These are phyloP conservation scores for Coniella lustricola DNA, from an alignment of 2,329 filamentous ascomycete genomes.

Conservation along the genomic window DNA sequence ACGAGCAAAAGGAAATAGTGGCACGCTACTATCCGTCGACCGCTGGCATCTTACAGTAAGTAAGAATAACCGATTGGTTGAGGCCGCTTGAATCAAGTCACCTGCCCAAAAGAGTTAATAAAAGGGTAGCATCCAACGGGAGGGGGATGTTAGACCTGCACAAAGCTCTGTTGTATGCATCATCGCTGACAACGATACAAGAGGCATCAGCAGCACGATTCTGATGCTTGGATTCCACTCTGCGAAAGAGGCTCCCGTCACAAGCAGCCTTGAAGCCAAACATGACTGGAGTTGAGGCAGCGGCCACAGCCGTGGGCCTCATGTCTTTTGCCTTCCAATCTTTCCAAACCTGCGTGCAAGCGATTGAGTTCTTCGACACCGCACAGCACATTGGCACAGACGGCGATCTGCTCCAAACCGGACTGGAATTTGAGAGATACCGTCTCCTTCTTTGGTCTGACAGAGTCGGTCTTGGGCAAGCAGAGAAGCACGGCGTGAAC, in stretches of 20 bases:
- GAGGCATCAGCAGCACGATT: background rate
- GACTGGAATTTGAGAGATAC: conserved; percentile 19
- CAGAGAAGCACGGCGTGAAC: conserved; percentile 14
- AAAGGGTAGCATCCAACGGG: too few species aligned
- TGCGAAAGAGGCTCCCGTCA: background rate
- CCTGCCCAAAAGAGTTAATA: too few species aligned
- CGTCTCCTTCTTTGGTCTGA: conserved; percentile 17
- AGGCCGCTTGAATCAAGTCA: too few species aligned
- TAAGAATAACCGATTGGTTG: too few species aligned
- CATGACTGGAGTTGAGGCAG: conserved; percentile 8
- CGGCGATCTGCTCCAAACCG: conserved; percentile 17
- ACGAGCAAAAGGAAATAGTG: too few species aligned
- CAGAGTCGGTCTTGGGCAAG: conserved; percentile 14
- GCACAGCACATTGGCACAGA: conserved; percentile 18
- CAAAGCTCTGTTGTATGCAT: too few species aligned
- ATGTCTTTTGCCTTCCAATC: conserved; percentile 13
- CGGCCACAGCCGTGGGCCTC: conserved; percentile 13
- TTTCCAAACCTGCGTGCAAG: conserved; percentile 17
- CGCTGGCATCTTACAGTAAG: too few species aligned
- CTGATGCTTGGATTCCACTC: background rate
- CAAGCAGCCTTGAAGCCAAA: background rate
- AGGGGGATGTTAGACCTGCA: too few species aligned
- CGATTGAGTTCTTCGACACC: conserved; percentile 17
- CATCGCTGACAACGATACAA: too few species aligned
- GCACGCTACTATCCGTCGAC: too few species aligned